Conservation (phyloP, 768 basidiomycete genomes). For the Hericium alpestre region DNA sequence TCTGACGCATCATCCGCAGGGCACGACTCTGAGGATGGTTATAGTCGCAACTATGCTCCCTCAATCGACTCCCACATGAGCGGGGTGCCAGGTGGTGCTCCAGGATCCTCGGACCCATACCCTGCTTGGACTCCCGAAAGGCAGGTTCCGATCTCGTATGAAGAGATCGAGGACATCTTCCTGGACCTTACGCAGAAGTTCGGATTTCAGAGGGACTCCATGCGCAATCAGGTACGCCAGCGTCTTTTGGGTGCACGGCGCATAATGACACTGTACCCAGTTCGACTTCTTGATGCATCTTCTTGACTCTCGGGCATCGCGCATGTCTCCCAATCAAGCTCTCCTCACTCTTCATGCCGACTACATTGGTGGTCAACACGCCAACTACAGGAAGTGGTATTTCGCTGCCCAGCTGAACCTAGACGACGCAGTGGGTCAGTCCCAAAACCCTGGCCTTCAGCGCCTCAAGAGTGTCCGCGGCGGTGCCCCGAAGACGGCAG, state of each 20-base stretch:
- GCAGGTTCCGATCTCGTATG: conserved; percentile 91
- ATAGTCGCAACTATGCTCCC: conserved; percentile 20
- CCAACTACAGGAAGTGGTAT: conserved; percentile 99
- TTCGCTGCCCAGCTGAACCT: conserved; percentile 98
- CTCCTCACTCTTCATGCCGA: conserved; percentile 95
- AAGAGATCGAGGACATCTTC: conserved; percentile 98
- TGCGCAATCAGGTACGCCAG: conserved; percentile 78
- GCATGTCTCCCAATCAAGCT: conserved; percentile 95
- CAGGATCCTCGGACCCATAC: conserved; percentile 51
- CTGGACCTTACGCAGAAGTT: conserved; percentile 98
- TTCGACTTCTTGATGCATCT: conserved; percentile 98
- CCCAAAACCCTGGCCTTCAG: conserved; percentile 86
- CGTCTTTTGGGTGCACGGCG: neutral
- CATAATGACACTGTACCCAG: conserved; percentile 24
- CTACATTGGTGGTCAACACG: conserved; percentile 97
- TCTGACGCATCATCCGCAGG: conserved; percentile 15
- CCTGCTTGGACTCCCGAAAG: conserved; percentile 92
- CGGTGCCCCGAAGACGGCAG: conserved; percentile 37
- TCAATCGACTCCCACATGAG: conserved; percentile 26
- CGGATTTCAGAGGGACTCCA: conserved; percentile 92
- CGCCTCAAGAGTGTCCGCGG: conserved; percentile 79
- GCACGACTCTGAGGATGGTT: conserved; percentile 22
- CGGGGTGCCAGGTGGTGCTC: conserved; percentile 9
- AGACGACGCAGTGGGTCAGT: conserved; percentile 94
- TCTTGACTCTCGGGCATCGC: conserved; percentile 94